Evolutionary conservation across 1,139 yeast species (phyloP).

Genomic region (Zygosaccharomyces pseudobailii): DNA sequence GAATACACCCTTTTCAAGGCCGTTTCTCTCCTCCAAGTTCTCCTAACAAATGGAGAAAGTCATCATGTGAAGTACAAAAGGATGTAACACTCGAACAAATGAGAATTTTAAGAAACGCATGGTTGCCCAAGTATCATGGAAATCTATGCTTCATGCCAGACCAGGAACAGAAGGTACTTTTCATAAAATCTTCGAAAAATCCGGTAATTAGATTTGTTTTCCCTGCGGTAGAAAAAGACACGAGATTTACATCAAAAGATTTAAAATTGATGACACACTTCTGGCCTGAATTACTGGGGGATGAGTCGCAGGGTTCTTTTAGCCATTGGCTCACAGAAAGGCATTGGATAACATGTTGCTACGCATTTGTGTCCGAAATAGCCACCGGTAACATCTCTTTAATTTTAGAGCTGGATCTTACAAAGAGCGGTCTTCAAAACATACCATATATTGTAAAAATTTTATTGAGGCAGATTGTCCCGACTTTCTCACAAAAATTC

Average conservation of each 20-base stretch:
- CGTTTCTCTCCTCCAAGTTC: conserved; percentile 2
- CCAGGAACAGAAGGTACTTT: conserved; percentile 21
- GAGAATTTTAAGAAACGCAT: conserved; percentile 17
- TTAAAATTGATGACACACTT: conserved; percentile 35
- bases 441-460: conserved; percentile 32
- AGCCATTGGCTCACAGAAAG: conserved; percentile 35
- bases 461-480: conserved; percentile 32
- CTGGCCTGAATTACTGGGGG: conserved; percentile 61
- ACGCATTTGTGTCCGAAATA: conserved; percentile 41
- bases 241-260: conserved; percentile 17
- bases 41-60: not conserved
- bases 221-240: conserved; percentile 32
- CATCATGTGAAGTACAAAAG: not conserved
- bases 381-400: conserved; percentile 36
- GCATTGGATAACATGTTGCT: conserved; percentile 36
- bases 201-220: conserved; percentile 39
- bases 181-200: conserved; percentile 31
- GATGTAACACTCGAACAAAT: not conserved
- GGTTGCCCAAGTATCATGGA: conserved; percentile 18
- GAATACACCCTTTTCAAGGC: not conserved
- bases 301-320: conserved; percentile 50
- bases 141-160: conserved; percentile 21
- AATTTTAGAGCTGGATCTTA: conserved; percentile 45
- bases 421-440: conserved; percentile 39
- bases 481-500: conserved; percentile 20